A percentile compares a stretch with the other conserved stretches of the same genome.
phyloP scores from a whole-genome alignment of 108 stramenopile species.

The Nitzschia sp. region DNA sequence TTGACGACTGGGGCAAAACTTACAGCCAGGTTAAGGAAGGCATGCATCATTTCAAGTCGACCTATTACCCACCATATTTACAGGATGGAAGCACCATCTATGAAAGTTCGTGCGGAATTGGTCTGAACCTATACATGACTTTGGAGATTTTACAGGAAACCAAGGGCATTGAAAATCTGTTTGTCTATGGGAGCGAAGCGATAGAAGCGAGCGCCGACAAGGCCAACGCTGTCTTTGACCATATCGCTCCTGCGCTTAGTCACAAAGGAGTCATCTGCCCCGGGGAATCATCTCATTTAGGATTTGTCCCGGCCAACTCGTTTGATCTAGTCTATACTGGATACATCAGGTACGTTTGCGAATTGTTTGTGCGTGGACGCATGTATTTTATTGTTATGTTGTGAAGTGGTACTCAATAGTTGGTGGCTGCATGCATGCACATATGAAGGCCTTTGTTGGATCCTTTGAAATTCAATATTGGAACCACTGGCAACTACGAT shows the following conservation, averaged over 20 bases:
- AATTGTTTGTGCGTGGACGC: constrained; percentile 10
- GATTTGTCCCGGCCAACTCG: constrained; percentile 36
- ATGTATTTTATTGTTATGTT: not conserved
- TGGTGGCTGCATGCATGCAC: not conserved
- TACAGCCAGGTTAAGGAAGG: constrained; percentile 31
- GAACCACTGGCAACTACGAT: constrained; percentile 1
- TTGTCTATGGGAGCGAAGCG: constrained; percentile 45
- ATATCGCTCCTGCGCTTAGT: constrained; percentile 2
- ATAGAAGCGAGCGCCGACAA: constrained; percentile 5
- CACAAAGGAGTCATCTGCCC: constrained; percentile 31
- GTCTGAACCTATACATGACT: constrained; percentile 34
- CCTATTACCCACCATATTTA: constrained; percentile 26
- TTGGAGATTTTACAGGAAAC: constrained; percentile 35
- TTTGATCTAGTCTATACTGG: constrained; percentile 59
- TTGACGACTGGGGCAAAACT: constrained; percentile 34
- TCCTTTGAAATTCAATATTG: constrained; percentile 21
- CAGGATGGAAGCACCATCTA: constrained; percentile 37
- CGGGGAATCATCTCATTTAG: constrained; percentile 24
- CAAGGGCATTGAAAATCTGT: constrained; percentile 18
- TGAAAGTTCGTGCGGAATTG: constrained; percentile 42
- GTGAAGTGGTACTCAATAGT: not conserved
- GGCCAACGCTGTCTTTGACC: constrained; percentile 27
- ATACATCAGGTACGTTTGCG: constrained; percentile 36
- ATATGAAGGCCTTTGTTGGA: constrained; percentile 23
- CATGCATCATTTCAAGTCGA: constrained; percentile 28